Percentiles rank a stretch among this genome's conserved stretches.
Conservation (phyloP, 805 yeast genomes). For the Pichia ethanolica region DNA sequence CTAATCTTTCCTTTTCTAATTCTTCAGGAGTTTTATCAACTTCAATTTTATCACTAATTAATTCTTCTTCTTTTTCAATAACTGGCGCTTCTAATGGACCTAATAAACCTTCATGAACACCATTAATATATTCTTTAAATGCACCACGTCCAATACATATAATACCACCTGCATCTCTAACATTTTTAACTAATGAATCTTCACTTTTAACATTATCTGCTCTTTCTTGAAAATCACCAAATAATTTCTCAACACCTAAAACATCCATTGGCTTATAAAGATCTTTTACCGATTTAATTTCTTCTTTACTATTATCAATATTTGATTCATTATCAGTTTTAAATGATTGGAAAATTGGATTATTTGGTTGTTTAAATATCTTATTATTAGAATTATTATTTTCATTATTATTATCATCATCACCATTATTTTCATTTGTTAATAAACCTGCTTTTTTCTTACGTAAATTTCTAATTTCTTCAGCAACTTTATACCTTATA, state of each 20-base stretch:
- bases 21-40: slow-evolving; percentile 14
- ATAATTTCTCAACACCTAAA: slow-evolving; percentile 45
- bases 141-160: slow-evolving; percentile 94
- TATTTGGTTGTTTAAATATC: neutral
- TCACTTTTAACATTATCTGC: slow-evolving; percentile 25
- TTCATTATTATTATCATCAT: neutral
- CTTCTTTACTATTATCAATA: slow-evolving; percentile 8
- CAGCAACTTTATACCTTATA: slow-evolving; percentile 75
- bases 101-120: slow-evolving; percentile 88
- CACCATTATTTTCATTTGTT: slow-evolving; percentile 13
- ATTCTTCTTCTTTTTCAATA: slow-evolving; percentile 20
- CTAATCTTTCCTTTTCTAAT: slow-evolving; percentile 18
- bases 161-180: slow-evolving; percentile 67
- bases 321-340: slow-evolving; percentile 1
- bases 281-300: slow-evolving; percentile 26
- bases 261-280: slow-evolving; percentile 39
- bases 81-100: slow-evolving; percentile 63
- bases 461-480: slow-evolving; percentile 66
- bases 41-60: slow-evolving; percentile 13
- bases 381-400: slow-evolving; percentile 7
- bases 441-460: slow-evolving; percentile 30
- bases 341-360: slow-evolving; percentile 8
- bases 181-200: slow-evolving; percentile 39
- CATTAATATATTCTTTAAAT: slow-evolving; percentile 82
- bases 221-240: slow-evolving; percentile 13